phyloP scores from a whole-genome alignment of 257 asterid genomes.

The Lavandula angustifolia region DNA sequence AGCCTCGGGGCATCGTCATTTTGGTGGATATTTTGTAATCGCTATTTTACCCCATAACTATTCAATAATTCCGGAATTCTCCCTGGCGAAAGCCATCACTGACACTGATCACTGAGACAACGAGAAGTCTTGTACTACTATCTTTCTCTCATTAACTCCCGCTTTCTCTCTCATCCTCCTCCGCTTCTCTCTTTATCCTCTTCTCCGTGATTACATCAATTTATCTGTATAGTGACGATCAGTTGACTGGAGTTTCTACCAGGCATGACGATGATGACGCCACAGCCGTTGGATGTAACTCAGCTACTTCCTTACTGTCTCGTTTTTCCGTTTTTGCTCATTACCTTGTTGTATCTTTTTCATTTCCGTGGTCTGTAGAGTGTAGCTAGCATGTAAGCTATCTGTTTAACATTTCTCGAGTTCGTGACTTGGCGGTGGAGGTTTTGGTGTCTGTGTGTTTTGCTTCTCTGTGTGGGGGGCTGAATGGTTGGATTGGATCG shows the following conservation, averaged over 20 bases:
- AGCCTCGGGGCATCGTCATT: background rate
- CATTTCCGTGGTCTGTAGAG: constrained; percentile 4
- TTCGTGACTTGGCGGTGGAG: constrained; percentile 9
- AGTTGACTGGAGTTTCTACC: constrained; percentile 39
- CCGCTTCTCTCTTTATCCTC: constrained; percentile 8
- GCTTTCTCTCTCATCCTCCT: constrained; percentile 26
- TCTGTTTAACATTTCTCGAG: constrained; percentile 23
- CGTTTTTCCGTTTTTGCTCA: constrained; percentile 15
- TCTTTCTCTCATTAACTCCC: constrained; percentile 27
- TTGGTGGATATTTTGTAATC: constrained; percentile 19
- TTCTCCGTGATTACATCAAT: constrained; percentile 26
- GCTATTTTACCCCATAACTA: constrained; percentile 40
- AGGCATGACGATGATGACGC: constrained; percentile 85
- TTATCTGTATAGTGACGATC: constrained; percentile 57
- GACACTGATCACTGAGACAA: constrained; percentile 26
- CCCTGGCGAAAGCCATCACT: constrained; percentile 43
- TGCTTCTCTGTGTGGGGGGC: constrained; percentile 20
- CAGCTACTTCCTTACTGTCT: constrained; percentile 26
- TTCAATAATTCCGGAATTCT: constrained; percentile 35
- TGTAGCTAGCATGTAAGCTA: constrained; percentile 23
- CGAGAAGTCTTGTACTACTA: constrained; percentile 26
- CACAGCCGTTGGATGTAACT: constrained; percentile 84
- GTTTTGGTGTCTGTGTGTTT: constrained; percentile 17
- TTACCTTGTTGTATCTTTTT: constrained; percentile 8
- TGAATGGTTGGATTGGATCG: constrained; percentile 45